Evolutionary conservation across 257 asterid genomes (phyloP).

Genomic region (Rauvolfia tetraphylla): DNA sequence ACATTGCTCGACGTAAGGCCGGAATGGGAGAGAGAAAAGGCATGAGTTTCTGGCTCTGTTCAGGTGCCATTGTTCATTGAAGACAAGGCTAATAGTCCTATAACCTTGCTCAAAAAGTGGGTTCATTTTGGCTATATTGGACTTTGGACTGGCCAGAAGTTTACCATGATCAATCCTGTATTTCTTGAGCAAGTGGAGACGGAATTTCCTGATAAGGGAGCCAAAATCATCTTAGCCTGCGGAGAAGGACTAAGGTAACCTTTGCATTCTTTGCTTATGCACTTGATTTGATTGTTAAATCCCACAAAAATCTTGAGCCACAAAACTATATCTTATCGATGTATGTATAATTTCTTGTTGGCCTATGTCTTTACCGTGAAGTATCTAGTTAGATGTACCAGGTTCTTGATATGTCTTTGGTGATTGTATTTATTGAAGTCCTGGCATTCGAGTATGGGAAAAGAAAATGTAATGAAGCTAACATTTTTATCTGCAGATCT

Average conservation of each 20-base stretch:
- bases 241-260: slow-evolving; percentile 85
- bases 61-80: slow-evolving; percentile 86
- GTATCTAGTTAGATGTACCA: too few species aligned
- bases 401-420: too few species aligned
- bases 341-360: too few species aligned
- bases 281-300: neutral
- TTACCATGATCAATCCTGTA: slow-evolving; percentile 62
- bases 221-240: slow-evolving; percentile 80
- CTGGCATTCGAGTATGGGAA: neutral
- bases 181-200: slow-evolving; percentile 56
- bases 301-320: neutral
- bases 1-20: slow-evolving; percentile 82
- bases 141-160: slow-evolving; percentile 85
- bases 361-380: too few species aligned
- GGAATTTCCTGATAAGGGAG: slow-evolving; percentile 56
- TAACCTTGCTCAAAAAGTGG: slow-evolving; percentile 84
- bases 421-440: neutral
- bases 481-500: slow-evolving; percentile 41
- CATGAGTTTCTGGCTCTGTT: slow-evolving; percentile 66
- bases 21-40: slow-evolving; percentile 83
- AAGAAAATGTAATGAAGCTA: neutral
- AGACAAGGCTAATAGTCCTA: slow-evolving; percentile 67
- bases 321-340: too few species aligned
- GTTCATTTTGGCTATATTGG: slow-evolving; percentile 95
- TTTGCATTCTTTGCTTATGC: neutral